phyloP scores from a whole-genome alignment of 371 early-diverging fungal genomes.

The Lichtheimia corymbifera region DNA sequence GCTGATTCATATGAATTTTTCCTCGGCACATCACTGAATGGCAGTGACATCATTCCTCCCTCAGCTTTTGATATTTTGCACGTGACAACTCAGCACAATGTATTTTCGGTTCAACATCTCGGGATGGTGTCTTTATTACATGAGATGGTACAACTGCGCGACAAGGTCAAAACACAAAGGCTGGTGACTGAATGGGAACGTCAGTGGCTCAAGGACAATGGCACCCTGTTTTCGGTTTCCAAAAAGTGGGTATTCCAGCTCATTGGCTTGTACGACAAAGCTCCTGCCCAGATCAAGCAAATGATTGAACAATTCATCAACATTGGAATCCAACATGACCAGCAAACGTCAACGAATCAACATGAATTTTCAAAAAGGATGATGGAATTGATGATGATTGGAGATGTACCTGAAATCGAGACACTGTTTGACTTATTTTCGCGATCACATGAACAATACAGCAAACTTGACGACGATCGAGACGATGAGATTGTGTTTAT shows the following conservation, averaged over 20 bases:
- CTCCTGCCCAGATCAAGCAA: constrained; percentile 35
- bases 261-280: constrained; percentile 41
- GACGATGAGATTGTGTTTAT: constrained; percentile 7
- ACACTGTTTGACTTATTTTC: constrained; percentile 32
- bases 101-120: constrained; percentile 25
- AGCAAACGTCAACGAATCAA: not conserved
- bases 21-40: constrained; percentile 25
- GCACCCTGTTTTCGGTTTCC: constrained; percentile 23
- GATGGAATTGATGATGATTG: constrained; percentile 38
- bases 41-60: constrained; percentile 4
- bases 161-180: constrained; percentile 20
- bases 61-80: constrained; percentile 16
- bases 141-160: constrained; percentile 31
- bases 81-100: constrained; percentile 24
- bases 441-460: constrained; percentile 2
- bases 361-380: constrained; percentile 15
- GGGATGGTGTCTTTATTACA: constrained; percentile 35
- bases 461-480: not conserved
- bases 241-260: constrained; percentile 37
- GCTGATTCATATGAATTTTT: constrained; percentile 37
- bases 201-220: constrained; percentile 22
- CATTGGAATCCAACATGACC: constrained; percentile 17
- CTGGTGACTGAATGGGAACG: constrained; percentile 29
- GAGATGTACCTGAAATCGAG: constrained; percentile 37
- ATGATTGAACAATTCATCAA: constrained; percentile 29